Evolutionary conservation across 164 flowering plant species (phyloP).

Genomic region (Piper betle): DNA sequence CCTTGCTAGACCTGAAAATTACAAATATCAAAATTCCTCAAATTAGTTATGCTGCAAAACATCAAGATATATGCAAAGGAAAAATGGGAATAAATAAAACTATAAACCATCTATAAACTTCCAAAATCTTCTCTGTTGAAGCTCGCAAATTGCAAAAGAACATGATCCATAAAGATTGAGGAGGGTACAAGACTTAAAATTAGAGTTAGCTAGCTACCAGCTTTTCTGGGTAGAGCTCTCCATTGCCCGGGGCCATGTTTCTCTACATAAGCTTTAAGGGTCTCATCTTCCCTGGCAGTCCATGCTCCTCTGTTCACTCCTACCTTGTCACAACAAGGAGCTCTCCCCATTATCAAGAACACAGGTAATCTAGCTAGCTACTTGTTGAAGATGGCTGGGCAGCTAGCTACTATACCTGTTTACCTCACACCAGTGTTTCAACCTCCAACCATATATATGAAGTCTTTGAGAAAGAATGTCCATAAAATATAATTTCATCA

Average conservation of each 20-base stretch:
- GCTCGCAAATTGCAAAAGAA: no score
- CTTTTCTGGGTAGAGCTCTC: background rate
- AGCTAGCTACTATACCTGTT: no score
- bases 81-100: background rate
- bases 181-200: no score
- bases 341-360: background rate
- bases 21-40: no score
- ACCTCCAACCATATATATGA: no score
- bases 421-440: no score
- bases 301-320: background rate
- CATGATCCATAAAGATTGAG: background rate
- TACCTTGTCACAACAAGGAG: background rate
- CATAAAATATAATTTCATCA: no score
- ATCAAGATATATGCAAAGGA: background rate
- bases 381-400: no score
- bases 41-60: background rate
- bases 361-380: no score
- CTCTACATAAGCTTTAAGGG: background rate
- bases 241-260: background rate
- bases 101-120: no score
- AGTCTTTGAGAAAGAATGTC: no score
- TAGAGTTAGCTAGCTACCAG: background rate
- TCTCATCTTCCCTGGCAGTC: background rate
- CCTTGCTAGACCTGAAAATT: background rate
- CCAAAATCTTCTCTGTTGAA: no score